These are phyloP conservation scores for Neobulgaria alba DNA, from an alignment of 2,329 filamentous ascomycete species.

Conservation along the genomic window DNA sequence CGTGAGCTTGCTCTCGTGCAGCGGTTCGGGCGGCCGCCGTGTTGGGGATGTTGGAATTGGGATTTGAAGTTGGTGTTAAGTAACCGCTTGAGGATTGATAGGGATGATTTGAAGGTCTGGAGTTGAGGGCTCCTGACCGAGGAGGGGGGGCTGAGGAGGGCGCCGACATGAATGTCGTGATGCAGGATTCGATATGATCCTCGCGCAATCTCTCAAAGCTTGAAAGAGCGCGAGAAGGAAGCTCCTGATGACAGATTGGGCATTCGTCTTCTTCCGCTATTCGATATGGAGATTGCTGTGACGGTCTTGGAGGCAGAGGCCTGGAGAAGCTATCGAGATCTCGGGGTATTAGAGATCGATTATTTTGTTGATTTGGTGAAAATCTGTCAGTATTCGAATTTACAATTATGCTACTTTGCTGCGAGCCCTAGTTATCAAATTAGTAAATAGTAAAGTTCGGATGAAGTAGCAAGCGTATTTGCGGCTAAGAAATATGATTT, in stretches of 20 bases:
- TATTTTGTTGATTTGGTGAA: constrained; percentile 5
- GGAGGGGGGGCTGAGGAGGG: constrained; percentile 9
- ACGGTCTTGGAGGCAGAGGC: constrained; percentile 1
- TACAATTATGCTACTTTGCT: no score
- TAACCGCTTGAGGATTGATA: no score
- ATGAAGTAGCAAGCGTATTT: no score
- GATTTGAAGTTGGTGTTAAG: no score
- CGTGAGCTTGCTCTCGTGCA: constrained; percentile 19
- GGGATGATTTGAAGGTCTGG: no score
- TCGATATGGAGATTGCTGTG: constrained; percentile 28
- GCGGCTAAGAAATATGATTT: no score
- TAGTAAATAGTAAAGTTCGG: no score
- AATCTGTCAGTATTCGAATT: background rate
- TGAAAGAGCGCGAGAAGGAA: constrained; percentile 48
- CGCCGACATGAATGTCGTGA: constrained; percentile 25
- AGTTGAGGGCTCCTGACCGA: background rate
- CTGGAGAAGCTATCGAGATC: constrained; percentile 4
- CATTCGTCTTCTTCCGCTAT: constrained; percentile 70
- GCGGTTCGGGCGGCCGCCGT: constrained; percentile 14
- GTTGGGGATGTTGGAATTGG: no score
- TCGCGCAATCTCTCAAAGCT: constrained; percentile 48
- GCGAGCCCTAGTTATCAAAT: no score
- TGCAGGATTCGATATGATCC: constrained; percentile 50
- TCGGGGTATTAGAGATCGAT: constrained; percentile 11
- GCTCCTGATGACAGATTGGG: constrained; percentile 64